These are phyloP conservation scores for Penicillium polonicum DNA, from an alignment of 2,329 filamentous ascomycete genomes.

Conservation along the genomic window DNA sequence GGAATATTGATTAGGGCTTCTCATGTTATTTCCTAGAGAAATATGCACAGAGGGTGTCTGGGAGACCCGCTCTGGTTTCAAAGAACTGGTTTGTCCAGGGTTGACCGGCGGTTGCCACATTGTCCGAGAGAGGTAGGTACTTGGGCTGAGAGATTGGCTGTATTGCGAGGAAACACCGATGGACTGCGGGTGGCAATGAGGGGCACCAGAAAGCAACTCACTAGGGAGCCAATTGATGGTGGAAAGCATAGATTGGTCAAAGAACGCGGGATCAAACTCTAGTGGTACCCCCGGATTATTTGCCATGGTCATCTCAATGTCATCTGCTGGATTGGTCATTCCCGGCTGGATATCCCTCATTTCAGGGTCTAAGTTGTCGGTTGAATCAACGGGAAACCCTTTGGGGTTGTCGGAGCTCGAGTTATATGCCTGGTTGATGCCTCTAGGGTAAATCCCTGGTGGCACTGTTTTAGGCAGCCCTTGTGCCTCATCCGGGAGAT, in stretches of 20 bases:
- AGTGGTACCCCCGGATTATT: constrained; percentile 21
- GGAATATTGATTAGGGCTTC: constrained; percentile 22
- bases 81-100: constrained; percentile 15
- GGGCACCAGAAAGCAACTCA: constrained; percentile 26
- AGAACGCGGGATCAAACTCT: constrained; percentile 27
- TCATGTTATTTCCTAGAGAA: constrained; percentile 18
- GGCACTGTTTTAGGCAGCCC: constrained; percentile 7
- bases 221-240: constrained; percentile 42
- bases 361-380: constrained; percentile 7
- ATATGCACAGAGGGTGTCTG: constrained; percentile 22
- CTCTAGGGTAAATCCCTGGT: constrained; percentile 6
- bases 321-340: constrained; percentile 10
- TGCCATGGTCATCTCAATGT: constrained; percentile 22
- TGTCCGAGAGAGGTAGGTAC: constrained; percentile 20
- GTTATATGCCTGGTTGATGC: constrained; percentile 6
- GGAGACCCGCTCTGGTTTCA: constrained; percentile 18
- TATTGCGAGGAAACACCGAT: constrained; percentile 17
- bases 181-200: constrained; percentile 14
- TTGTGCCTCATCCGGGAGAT: constrained; percentile 10
- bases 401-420: constrained; percentile 16
- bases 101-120: constrained; percentile 32
- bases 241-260: constrained; percentile 30
- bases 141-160: constrained; percentile 17
- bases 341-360: constrained; percentile 11
- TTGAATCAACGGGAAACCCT: constrained; percentile 8